phyloP scores from a whole-genome alignment of 352 stramenopile species.

The Discostella stelligera region DNA sequence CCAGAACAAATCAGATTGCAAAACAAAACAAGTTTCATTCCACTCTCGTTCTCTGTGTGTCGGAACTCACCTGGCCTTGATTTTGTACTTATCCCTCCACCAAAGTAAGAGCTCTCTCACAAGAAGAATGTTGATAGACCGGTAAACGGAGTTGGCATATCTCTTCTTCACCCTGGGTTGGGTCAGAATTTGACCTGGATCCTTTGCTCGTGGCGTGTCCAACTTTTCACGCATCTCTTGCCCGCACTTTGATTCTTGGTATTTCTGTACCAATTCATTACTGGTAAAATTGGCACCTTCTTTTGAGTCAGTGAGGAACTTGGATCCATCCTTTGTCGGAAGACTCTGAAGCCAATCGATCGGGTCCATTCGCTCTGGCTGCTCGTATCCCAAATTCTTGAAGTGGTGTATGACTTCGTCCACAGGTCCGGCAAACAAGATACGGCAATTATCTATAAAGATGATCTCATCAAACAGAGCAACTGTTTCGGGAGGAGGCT shows the following conservation, averaged over 20 bases:
- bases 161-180: constrained; percentile 30
- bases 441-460: constrained; percentile 89
- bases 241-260: constrained; percentile 44
- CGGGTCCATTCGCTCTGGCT: constrained; percentile 82
- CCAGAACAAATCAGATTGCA: too few species aligned
- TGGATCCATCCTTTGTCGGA: constrained; percentile 58
- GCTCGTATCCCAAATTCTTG: constrained; percentile 67
- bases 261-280: constrained; percentile 68
- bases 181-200: not conserved
- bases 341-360: constrained; percentile 85
- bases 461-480: constrained; percentile 94
- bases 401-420: constrained; percentile 76
- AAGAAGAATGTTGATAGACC: constrained; percentile 57
- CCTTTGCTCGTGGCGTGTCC: constrained; percentile 21
- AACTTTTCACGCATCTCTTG: constrained; percentile 49
- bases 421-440: constrained; percentile 90
- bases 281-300: constrained; percentile 55
- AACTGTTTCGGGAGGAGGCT: constrained; percentile 92
- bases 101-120: constrained; percentile 57
- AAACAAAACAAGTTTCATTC: too few species aligned
- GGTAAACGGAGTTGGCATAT: constrained; percentile 49
- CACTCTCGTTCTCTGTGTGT: too few species aligned
- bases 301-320: constrained; percentile 44
- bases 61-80: constrained; percentile 49
- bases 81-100: constrained; percentile 60